Base-by-base conservation (phyloP, 495 filamentous ascomycete genomes). In the Articulospora tetracladia region DNA sequence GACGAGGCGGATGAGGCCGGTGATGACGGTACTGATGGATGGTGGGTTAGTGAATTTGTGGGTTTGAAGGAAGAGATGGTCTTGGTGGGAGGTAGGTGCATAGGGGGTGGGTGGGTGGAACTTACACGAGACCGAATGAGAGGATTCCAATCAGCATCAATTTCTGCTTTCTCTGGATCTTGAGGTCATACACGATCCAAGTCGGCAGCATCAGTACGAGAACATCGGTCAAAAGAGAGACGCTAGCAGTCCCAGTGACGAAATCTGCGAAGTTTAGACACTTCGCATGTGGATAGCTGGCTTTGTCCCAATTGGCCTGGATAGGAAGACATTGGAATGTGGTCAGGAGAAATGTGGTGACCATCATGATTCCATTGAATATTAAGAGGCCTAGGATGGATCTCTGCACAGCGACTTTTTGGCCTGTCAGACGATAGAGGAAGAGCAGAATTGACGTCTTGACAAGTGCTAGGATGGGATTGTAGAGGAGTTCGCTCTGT, bases 401-500 rank as follows among this genome's bases (percentile, higher is more conserved):
- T 24, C 68, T 8, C 39, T 57, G 26, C 0, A 69, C 55, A 3
- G 15, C 13, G 6, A 27, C 50, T 51, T 63, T 55, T 32, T 65
- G 61, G 1, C 67, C 65, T 8, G 60, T 76, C 0, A 84, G 71
- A 15, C 81, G 78, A 34, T 73, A 71, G 23, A 83, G 72, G 60
- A 84, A 82, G 41, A 78, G 20, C 23, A 84, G 68, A 44, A 83
- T 74, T 0, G 82, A 83, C 0, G 77, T 53, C 58, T 83, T 82
- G 44, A 82, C 76, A 13, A 80, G 65, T 6, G 76, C 74, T 51
- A 85, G 67, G 55, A 77, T 73, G 2, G 77, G 77, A 57, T 79
- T 78, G 61, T 83, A 83, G 55, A 82, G 59, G n/a, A 80, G 59
- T 62, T 82, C 39, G 39, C 39, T 44, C 39, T 44, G 39, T 19